Percentiles rank a stretch among this genome's conserved stretches.
Conservation (phyloP, 805 yeast genomes). For the Lipomyces spencermartinsiae region DNA sequence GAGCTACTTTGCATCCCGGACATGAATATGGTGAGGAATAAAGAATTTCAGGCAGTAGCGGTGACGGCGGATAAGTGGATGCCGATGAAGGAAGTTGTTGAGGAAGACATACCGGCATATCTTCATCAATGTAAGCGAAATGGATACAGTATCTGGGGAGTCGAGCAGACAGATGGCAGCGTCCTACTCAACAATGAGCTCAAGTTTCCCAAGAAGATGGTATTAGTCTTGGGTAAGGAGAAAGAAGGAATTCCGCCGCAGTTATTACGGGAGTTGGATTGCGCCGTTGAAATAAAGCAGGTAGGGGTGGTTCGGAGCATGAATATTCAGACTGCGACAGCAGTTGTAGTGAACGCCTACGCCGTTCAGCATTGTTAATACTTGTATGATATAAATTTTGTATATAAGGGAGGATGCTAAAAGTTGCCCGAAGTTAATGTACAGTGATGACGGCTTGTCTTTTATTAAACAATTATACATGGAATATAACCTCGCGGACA, state of each 20-base stretch:
- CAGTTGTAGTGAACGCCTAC: slow-evolving; percentile 91
- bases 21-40: slow-evolving; percentile 61
- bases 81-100: slow-evolving; percentile 83
- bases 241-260: slow-evolving; percentile 92
- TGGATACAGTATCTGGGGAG: slow-evolving; percentile 86
- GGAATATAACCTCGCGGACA: not conserved
- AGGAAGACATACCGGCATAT: slow-evolving; percentile 59
- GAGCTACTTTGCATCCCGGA: slow-evolving; percentile 81
- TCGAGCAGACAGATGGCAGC: slow-evolving; percentile 94
- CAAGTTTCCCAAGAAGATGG: slow-evolving; percentile 77
- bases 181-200: slow-evolving; percentile 67
- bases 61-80: slow-evolving; percentile 96
- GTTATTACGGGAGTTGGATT: slow-evolving; percentile 77
- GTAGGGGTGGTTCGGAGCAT: slow-evolving; percentile 90
- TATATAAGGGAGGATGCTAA: not conserved
- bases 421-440: not conserved
- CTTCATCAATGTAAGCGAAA: slow-evolving; percentile 66
- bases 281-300: slow-evolving; percentile 90
- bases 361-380: slow-evolving; percentile 64
- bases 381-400: not conserved
- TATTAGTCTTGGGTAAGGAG: slow-evolving; percentile 83
- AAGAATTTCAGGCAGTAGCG: slow-evolving; percentile 84
- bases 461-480: not conserved
- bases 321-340: slow-evolving; percentile 97
- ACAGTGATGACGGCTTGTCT: not conserved